Evolutionary conservation across 257 asterid genomes (phyloP).

Genomic region (Capsicum chinense): DNA sequence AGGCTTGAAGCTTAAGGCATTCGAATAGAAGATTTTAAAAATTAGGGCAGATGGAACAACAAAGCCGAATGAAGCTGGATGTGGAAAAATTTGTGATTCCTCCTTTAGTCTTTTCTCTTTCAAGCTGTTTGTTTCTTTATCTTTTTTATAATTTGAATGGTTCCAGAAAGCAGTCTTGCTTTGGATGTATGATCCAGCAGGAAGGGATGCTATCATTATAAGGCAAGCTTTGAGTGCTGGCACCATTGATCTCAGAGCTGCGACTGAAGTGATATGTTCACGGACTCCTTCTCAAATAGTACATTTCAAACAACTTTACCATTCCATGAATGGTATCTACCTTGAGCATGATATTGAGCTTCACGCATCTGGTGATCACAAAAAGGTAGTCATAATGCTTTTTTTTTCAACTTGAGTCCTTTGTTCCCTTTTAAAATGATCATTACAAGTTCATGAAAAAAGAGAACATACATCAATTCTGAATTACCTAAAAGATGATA

Average conservation of each 20-base stretch:
- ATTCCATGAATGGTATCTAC: constrained; percentile 57
- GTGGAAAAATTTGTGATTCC: background rate
- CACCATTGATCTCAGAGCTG: constrained; percentile 61
- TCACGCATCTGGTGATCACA: constrained; percentile 74
- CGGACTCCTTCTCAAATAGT: constrained; percentile 85
- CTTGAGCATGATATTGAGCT: constrained; percentile 82
- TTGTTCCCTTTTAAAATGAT: constrained; percentile 2
- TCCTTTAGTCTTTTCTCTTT: constrained; percentile 3
- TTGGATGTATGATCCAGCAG: constrained; percentile 95
- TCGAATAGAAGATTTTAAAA: background rate
- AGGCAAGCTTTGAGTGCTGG: constrained; percentile 58
- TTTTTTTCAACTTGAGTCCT: background rate
- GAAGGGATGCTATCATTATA: constrained; percentile 74
- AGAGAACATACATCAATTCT: background rate
- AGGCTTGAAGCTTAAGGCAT: background rate
- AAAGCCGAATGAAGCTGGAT: background rate
- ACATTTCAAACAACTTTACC: constrained; percentile 71
- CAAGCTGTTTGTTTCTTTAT: background rate
- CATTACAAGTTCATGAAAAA: background rate
- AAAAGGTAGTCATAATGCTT: constrained; percentile 53
- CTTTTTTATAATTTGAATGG: constrained; percentile 11
- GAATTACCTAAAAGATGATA: background rate
- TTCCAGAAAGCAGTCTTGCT: constrained; percentile 75
- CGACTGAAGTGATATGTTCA: constrained; percentile 91
- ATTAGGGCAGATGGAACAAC: background rate